Conservation (phyloP, 768 basidiomycete species). For the Termitomyces titanicus region DNA sequence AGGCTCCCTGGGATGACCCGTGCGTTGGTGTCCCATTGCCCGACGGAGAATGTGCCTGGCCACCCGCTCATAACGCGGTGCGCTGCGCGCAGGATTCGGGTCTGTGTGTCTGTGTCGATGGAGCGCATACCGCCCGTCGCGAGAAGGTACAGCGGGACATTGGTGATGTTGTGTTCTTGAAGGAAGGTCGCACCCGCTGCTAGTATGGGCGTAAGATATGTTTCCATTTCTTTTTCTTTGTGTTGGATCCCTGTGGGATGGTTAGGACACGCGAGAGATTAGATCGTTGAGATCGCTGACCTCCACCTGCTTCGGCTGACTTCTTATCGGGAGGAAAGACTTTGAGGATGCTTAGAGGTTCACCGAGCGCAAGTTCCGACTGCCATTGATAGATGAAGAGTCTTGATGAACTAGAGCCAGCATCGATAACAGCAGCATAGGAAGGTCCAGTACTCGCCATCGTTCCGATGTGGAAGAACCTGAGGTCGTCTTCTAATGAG, state of each 20-base stretch:
- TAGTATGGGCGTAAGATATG: slow-evolving; percentile 5
- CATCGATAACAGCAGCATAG: slow-evolving; percentile 12
- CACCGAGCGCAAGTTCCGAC: slow-evolving; percentile 1
- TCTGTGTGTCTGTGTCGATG: not conserved
- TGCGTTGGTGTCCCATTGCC: not conserved
- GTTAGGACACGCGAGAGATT: too few relatives aligned
- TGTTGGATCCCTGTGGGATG: slow-evolving; percentile 6
- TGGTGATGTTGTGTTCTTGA: not conserved
- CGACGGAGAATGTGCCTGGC: not conserved
- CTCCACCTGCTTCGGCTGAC: slow-evolving; percentile 2
- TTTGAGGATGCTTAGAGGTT: slow-evolving; percentile 1
- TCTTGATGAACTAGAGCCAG: slow-evolving; percentile 10
- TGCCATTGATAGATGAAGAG: slow-evolving; percentile 12
- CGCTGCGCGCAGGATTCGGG: slow-evolving; percentile 2
- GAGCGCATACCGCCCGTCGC: slow-evolving; percentile 14
- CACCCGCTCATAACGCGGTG: not conserved
- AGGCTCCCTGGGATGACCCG: slow-evolving; percentile 10
- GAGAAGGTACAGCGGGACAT: slow-evolving; percentile 9
- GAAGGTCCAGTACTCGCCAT: not conserved
- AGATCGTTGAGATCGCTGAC: not conserved
- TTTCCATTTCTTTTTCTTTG: slow-evolving; percentile 1
- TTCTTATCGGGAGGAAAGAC: slow-evolving; percentile 9
- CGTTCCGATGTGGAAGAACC: too few relatives aligned
- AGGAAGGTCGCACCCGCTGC: not conserved
- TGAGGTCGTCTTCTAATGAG: too few relatives aligned